A percentile compares a stretch with the other conserved stretches of the same genome.
Conservation (phyloP, 768 basidiomycete species). For the Cystofilobasidium ferigula region DNA sequence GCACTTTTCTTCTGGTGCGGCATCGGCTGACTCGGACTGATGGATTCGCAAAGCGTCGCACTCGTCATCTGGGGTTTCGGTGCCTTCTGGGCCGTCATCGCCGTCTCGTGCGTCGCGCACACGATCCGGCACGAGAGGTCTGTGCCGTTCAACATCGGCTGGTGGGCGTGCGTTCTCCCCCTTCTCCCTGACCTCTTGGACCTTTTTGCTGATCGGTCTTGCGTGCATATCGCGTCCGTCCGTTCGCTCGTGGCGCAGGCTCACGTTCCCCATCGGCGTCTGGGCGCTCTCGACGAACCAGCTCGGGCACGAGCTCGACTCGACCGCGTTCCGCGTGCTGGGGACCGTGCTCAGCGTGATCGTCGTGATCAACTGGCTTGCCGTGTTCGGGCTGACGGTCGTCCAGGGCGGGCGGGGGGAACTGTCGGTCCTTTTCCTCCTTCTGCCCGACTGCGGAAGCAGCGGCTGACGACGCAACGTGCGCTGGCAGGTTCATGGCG, state of each 20-base stretch:
- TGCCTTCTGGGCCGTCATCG: constrained; percentile 34
- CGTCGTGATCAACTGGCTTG: constrained; percentile 33
- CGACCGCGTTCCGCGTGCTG: constrained; percentile 32
- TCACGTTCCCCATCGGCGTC: constrained; percentile 38
- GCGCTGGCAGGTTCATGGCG: neutral
- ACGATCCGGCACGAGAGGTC: constrained; percentile 29
- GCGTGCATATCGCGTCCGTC: neutral
- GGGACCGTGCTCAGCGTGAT: constrained; percentile 31
- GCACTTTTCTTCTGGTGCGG: too few relatives aligned
- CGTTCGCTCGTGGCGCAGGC: neutral
- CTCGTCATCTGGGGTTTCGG: constrained; percentile 37
- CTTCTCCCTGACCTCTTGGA: too few relatives aligned
- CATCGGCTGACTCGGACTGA: neutral
- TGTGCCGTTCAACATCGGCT: constrained; percentile 30
- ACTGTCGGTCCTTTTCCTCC: constrained; percentile 27
- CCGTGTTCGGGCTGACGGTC: constrained; percentile 25
- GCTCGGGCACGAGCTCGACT: constrained; percentile 34
- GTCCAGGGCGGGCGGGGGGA: constrained; percentile 30
- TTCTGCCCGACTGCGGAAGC: neutral
- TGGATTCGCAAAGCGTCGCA: constrained; percentile 9
- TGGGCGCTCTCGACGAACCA: constrained; percentile 32
- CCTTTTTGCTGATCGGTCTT: neutral
- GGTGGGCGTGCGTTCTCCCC: constrained; percentile 19
- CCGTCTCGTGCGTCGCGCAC: constrained; percentile 28
- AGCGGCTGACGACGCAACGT: neutral